Conservation (phyloP, 176 grass and related monocot species). For the Carex myosuroides region DNA sequence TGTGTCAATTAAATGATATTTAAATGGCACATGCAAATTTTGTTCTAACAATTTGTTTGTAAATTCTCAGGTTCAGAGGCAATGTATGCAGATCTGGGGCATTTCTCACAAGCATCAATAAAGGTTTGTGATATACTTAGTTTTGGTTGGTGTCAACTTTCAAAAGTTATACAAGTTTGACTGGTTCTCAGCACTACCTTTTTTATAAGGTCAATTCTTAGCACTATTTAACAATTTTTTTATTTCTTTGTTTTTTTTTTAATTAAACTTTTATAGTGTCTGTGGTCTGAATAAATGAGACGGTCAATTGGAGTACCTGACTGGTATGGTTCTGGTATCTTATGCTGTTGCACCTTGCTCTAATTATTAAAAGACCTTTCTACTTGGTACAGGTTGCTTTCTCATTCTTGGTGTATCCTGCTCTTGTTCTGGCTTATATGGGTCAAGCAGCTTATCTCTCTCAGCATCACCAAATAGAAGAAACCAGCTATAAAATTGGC, state of each 20-base stretch:
- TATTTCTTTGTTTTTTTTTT: slow-evolving; percentile 12
- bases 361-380: slow-evolving; percentile 7
- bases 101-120: slow-evolving; percentile 90
- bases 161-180: neutral
- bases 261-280: neutral
- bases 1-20: neutral
- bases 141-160: neutral
- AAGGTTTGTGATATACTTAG: slow-evolving; percentile 37
- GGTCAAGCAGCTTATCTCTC: slow-evolving; percentile 97
- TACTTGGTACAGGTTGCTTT: slow-evolving; percentile 73
- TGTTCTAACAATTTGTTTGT: slow-evolving; percentile 13
- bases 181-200: neutral
- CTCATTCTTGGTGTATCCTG: slow-evolving; percentile 67
- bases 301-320: neutral
- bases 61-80: slow-evolving; percentile 76
- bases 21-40: slow-evolving; percentile 2
- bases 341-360: neutral
- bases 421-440: slow-evolving; percentile 89
- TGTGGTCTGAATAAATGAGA: neutral
- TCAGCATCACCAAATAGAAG: slow-evolving; percentile 60
- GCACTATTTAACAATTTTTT: neutral
- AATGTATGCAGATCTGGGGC: slow-evolving; percentile 94
- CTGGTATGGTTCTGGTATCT: neutral
- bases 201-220: neutral
- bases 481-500: slow-evolving; percentile 55